Evolutionary conservation across 2,329 filamentous ascomycete genomes (phyloP).

Genomic region (Fusarium sp.): DNA sequence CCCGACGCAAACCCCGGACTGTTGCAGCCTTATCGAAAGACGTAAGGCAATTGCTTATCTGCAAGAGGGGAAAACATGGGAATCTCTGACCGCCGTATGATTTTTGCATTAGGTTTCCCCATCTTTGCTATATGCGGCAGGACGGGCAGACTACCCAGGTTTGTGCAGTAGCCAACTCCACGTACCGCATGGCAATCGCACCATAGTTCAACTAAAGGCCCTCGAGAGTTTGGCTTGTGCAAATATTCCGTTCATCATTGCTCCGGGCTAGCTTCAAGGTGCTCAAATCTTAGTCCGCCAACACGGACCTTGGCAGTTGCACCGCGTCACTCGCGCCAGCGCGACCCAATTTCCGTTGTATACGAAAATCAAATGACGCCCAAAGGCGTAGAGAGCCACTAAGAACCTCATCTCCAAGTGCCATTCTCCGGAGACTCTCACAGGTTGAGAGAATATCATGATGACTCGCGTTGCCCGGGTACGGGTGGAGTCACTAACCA

Average conservation of each 20-base stretch:
- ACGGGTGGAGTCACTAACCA: constrained; percentile 3
- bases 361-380: background rate
- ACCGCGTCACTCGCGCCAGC: background rate
- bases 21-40: background rate
- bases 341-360: background rate
- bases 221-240: background rate
- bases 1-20: background rate
- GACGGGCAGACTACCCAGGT: background rate
- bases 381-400: no score
- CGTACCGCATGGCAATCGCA: background rate
- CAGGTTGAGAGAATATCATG: background rate
- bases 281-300: background rate
- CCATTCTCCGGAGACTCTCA: background rate
- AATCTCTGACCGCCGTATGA: background rate
- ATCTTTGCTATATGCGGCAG: background rate
- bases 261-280: background rate
- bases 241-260: background rate
- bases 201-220: background rate
- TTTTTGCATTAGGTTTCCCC: background rate
- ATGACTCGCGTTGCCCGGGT: background rate
- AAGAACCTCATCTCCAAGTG: background rate
- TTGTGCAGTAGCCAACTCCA: background rate
- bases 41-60: background rate
- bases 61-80: background rate
- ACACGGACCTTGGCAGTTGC: background rate